Evolutionary conservation across 805 yeast genomes (phyloP), one percentile per base, ranked within the genome.

Genomic region (Kodamaea kaohsiungensis): DNA sequence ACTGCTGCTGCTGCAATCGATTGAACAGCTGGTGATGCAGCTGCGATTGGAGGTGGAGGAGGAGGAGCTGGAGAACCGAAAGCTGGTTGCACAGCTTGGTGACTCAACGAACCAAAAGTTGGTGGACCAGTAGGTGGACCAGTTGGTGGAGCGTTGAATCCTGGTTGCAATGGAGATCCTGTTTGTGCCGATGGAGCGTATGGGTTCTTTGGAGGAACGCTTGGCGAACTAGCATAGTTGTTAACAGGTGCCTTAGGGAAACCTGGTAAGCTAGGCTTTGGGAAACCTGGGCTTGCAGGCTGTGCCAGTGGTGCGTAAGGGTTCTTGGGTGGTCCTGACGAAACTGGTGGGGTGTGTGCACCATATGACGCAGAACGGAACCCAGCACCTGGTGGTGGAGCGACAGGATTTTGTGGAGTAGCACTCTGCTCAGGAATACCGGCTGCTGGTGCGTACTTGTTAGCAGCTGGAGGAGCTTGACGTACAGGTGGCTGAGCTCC

Each of bases 171-270:
- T 17, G 19, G 19, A 3, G 42, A 16, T 38, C 42, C 42, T 13
- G 17, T 17, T 6, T 17, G 25, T 47, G 52, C 53, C 2, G 61
- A 51, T 16, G 78, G 73, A 8, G 78, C 80, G 56, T 74, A 77
- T 45, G 80, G 76, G 58, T 73, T 72, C 52, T 61, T 50, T 18
- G 72, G 68, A 9, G 73, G 69, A 1, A 65, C 58, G 22, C 43
- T 37, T 2, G 49, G n/a, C 64, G 64, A 27, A 16, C 38, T 37
- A 9, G 33, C 27, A 35, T 12, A 47, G 17, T n/a, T 38, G 49
- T 15, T 35, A 1, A 15, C 18, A n/a, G 49, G 45, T 10, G 27
- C 19, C 45, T 40, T 30, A 12, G 35, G 35, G 35, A 30, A 30
- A 5, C 35, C 48, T 12, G 37, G 49, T n/a, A 37, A 35, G 16